Conservation (phyloP, 331 rosid genomes). For the Quercus phellos region DNA sequence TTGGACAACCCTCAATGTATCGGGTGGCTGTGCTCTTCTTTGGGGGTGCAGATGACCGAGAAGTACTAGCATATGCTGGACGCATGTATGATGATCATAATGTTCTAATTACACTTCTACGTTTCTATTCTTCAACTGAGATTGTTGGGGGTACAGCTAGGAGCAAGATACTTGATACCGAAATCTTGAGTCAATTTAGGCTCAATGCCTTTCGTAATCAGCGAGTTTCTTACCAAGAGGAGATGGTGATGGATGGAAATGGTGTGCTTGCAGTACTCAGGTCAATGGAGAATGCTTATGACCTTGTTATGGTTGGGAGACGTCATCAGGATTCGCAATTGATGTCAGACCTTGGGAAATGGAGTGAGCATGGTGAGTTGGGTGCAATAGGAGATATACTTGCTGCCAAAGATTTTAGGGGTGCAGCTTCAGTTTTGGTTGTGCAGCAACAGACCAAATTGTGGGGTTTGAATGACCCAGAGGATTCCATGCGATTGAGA, state of each 20-base stretch:
- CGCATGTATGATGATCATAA: constrained; percentile 35
- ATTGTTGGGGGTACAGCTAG: constrained; percentile 36
- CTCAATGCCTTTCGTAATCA: constrained; percentile 35
- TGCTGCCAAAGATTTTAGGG: constrained; percentile 24
- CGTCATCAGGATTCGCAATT: constrained; percentile 38
- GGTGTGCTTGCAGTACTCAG: constrained; percentile 29
- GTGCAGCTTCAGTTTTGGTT: constrained; percentile 37
- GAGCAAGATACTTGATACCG: constrained; percentile 41
- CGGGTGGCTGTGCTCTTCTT: constrained; percentile 33
- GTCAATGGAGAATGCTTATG: constrained; percentile 25
- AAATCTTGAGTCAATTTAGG: constrained; percentile 38
- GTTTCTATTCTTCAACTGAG: constrained; percentile 26
- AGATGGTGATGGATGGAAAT: constrained; percentile 10
- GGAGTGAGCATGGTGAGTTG: constrained; percentile 34
- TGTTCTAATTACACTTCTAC: constrained; percentile 33
- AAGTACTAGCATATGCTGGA: constrained; percentile 41
- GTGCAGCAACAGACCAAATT: constrained; percentile 42
- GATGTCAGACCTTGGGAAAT: constrained; percentile 32
- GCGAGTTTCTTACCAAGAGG: constrained; percentile 35
- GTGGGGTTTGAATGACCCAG: constrained; percentile 50
- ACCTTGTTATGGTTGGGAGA: constrained; percentile 50
- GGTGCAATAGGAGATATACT: constrained; percentile 46
- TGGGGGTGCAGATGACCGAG: constrained; percentile 54
- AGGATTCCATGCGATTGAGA: constrained; percentile 29
- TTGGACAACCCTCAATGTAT: constrained; percentile 7